phyloP scores from a whole-genome alignment of 257 asterid species.

The Nicotiana obtusifolia region DNA sequence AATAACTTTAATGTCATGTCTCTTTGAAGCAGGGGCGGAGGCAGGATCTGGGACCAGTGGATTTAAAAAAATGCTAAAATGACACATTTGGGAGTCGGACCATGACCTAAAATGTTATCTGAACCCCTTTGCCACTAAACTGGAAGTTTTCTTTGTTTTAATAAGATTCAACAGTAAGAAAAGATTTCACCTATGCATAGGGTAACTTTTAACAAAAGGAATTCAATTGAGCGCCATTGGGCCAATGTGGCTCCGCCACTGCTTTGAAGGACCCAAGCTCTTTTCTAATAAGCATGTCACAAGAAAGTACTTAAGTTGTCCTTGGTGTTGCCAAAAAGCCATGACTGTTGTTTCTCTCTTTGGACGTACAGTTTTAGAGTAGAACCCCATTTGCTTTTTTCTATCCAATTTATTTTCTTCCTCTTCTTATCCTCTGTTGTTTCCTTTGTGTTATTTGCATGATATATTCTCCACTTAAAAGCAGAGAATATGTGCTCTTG shows the following conservation, averaged over 20 bases:
- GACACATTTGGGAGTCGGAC: background rate
- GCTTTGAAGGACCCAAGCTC: conserved; percentile 25
- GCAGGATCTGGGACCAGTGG: background rate
- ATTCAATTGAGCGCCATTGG: too few species aligned
- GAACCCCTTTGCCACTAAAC: background rate
- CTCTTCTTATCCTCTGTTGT: conserved; percentile 3
- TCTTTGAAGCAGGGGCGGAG: background rate
- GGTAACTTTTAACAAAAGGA: background rate
- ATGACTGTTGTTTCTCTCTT: conserved; percentile 18
- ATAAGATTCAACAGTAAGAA: background rate
- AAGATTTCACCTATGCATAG: background rate
- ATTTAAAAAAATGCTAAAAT: background rate
- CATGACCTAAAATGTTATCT: background rate
- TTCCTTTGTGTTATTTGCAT: conserved; percentile 17
- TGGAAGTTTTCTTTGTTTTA: background rate
- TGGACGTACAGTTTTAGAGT: conserved; percentile 7
- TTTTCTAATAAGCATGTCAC: conserved; percentile 22
- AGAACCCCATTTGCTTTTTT: conserved; percentile 20
- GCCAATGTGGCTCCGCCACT: too few species aligned
- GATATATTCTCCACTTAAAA: conserved; percentile 27
- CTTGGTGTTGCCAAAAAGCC: conserved; percentile 41
- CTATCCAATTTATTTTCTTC: background rate
- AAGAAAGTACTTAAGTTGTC: conserved; percentile 25
- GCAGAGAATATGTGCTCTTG: conserved; percentile 23
- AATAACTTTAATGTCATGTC: conserved; percentile 16